phyloP scores from a whole-genome alignment of 2,329 filamentous ascomycete species.

The Dactylellina parvicollis region DNA sequence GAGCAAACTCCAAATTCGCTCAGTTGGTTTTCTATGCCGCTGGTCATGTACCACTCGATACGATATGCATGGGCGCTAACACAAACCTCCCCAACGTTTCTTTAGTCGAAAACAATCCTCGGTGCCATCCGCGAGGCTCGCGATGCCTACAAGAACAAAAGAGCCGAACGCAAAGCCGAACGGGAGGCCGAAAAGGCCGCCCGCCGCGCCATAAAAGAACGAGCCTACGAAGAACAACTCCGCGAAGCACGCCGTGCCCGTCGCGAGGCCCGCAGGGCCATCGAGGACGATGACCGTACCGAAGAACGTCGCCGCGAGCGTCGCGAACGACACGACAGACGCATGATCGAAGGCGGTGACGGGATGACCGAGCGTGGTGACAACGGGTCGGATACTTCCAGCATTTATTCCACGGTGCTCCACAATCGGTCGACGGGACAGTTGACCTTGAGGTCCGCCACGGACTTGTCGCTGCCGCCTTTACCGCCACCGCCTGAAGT shows the following conservation, averaged over 20 bases:
- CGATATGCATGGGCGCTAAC: constrained; percentile 13
- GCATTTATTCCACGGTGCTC: constrained; percentile 46
- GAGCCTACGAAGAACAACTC: constrained; percentile 54
- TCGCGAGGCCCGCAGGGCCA: constrained; percentile 49
- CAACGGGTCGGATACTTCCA: constrained; percentile 38
- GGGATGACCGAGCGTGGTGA: constrained; percentile 32
- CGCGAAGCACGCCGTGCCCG: constrained; percentile 51
- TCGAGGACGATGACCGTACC: constrained; percentile 34
- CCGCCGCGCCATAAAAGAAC: constrained; percentile 52
- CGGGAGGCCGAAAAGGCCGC: constrained; percentile 47
- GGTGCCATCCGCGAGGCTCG: constrained; percentile 56
- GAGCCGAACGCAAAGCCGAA: constrained; percentile 57
- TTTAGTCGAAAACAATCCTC: constrained; percentile 57
- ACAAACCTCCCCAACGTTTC: not conserved
- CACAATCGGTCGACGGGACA: constrained; percentile 36
- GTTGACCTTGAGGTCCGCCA: constrained; percentile 35
- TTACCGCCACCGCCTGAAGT: constrained; percentile 40
- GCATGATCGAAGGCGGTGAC: constrained; percentile 38
- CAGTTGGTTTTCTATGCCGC: too few relatives aligned
- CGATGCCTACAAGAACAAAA: constrained; percentile 57
- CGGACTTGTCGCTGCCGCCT: constrained; percentile 44
- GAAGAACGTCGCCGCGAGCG: constrained; percentile 45
- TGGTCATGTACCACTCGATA: too few relatives aligned
- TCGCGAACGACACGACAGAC: constrained; percentile 25
- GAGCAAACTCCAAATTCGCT: too few relatives aligned